Base-by-base conservation (phyloP, 2,329 filamentous ascomycete genomes). In the Arachnopeziza araneosa region DNA sequence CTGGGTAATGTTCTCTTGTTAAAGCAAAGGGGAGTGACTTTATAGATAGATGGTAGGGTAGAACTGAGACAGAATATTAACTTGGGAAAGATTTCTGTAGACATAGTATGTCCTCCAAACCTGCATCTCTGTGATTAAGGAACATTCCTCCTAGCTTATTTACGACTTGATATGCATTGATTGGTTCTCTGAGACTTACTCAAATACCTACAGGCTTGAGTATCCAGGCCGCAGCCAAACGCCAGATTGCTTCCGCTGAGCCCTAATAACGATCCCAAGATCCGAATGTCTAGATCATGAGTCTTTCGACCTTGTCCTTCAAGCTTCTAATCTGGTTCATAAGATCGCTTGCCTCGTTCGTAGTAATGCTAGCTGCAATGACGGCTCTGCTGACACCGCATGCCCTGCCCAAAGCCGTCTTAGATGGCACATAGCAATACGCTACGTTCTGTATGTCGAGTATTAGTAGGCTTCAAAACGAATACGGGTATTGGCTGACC, bases 271-370 rank as follows among this genome's bases (percentile, higher is more conserved):
- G 36, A 36, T 49, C 48, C 36, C 53, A 23, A 26, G 26, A 19
- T 26, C 50, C 17, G 55, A 55, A 24, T 19, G 24, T 53, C 84
- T 88, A 97, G 79, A 97, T 96, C 81, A 93, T 92, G 68, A 97
- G 83, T 70, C 93, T 85, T 83, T 98, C 93, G 59, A 98, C 90
- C 86, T 96, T 96, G 78, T 96, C 90, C 82, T 93, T 96, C 72
- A 97, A 82, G 66, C 87, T 83, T 70, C 89, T 84, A 76, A 98
- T 97, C 82, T 96, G 91, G 72, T 85, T 84, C 76, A 88, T 90
- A 62, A 98, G 82, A 76, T 97, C 93, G 71, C 85, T 90, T 49
- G 88, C 89, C 78, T 96, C 91, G 83, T 96, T 96, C 76, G 89
- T 92, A 68, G 91, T 97, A 77, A 98, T 96, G 71, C 83, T 87